Evolutionary conservation across 495 filamentous ascomycete species (phyloP), one percentile per base, ranked within the genome.

Genomic region (Neurospora sp.): DNA sequence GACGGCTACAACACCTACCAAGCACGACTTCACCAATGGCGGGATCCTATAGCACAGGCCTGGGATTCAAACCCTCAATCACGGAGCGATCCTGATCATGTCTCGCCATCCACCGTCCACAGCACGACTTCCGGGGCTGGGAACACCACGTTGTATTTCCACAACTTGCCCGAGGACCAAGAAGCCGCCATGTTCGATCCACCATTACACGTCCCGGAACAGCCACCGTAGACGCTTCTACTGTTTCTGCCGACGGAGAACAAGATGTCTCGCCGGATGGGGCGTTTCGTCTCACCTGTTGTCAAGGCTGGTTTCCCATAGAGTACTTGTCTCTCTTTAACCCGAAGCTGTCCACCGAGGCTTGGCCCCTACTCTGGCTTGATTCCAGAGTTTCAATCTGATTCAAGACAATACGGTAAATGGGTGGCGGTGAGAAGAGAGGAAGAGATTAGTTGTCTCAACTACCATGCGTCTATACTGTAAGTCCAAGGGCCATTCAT

Each of bases 21-120:
- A 16, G 40, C 40, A 42, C 0, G 5, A 42, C 40, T 42, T 42
- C 40, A 42, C 40, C 40, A 42, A 42, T 16, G 40, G 40, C 5
- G 14, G 40, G 14, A 42, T 42, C 40, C 5, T 42, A 16, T 5
- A 42, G 12, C 40, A 18, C 40, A 16, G 40, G 40, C 5, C 12
- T 16, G 12, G 40, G 40, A 42, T 18, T 42, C 40, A 16, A 18
- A 46, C 18, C 7, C 42, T 18, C 42, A 44, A 42, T 42, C 14
- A 42, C 14, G 40, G 40, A 42, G 40, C 40, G 40, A 46, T n/a
- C 18, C 16, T 46, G 18, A 46, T 46, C 42, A 46, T 46, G 42
- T 80, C 20, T 54, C 70, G 69, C 79, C 3, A 23, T 77, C 35
- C 79, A 75, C 62, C 72, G 46, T 12, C 5, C 46, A 54, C 46